Evolutionary conservation across 2,329 filamentous ascomycete species (phyloP), one percentile per base, ranked within the genome.

Genomic region (Thermoascus crustaceus): DNA sequence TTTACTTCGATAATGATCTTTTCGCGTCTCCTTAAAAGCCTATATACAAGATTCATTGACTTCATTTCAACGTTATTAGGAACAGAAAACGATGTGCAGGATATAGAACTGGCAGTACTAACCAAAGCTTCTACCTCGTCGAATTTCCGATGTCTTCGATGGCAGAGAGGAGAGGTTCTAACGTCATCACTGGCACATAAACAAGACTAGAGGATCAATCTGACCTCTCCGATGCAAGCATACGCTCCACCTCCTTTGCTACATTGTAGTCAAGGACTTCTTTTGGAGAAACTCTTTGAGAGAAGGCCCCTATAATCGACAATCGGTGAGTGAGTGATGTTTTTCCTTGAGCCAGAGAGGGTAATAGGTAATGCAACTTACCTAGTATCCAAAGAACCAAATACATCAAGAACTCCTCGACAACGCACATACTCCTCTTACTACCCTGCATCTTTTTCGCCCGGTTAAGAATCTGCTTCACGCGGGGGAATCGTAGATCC

Each of bases 321-420:
- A 29, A 29, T 29, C 23, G 22, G 32, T 34, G 16, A 35, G 29
- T 35, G 32, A 35, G 32, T 29, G 26, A 26, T 35, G 32, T 17
- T 19, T 18, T 35, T 34, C 23, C 11, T 18, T 35, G 14, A 34
- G n/a, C n/a, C n/a, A n/a, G n/a, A n/a, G n/a, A n/a, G n/a, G n/a
- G n/a, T n/a, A n/a, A n/a, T n/a, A n/a, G n/a, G n/a, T n/a, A n/a
- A n/a, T n/a, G n/a, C n/a, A 39, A 46, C 53, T 45, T 44, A 54
- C 58, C 55, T 16, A 58, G 45, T 3, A 64, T 35, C 47, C 57
- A 64, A 32, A 67, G 48, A 5, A 52, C 34, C 21, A 45, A 39
- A 34, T 66, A 65, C 55, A 65, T 61, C 7, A 53, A 13, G 37
- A 49, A 61, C 39, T 66, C 63, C 37, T 54, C 39, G 1, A 63